A percentile compares a stretch with the other conserved stretches of the same genome.
Conservation (phyloP, 176 grass and related monocot species). For the Areca catechu region DNA sequence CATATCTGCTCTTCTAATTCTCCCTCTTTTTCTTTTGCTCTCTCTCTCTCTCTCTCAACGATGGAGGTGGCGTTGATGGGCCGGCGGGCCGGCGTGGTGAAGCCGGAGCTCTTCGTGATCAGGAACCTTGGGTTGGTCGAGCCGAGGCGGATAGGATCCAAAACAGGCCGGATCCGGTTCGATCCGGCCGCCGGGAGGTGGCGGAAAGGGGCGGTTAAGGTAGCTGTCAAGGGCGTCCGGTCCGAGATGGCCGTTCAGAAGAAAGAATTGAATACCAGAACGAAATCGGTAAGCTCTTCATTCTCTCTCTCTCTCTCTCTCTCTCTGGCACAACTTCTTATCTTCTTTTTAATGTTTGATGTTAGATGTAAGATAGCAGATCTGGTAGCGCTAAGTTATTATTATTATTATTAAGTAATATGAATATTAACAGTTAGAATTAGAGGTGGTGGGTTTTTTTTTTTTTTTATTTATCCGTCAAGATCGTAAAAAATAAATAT, state of each 20-base stretch:
- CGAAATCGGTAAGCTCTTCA: no score
- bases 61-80: constrained; percentile 28
- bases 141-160: background rate
- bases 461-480: no score
- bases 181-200: background rate
- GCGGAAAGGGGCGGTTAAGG: constrained; percentile 5
- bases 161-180: constrained; percentile 14
- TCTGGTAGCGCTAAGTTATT: no score
- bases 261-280: background rate
- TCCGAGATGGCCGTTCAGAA: constrained; percentile 19
- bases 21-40: background rate
- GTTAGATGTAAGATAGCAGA: no score
- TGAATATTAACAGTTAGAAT: no score
- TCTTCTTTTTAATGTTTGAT: no score
- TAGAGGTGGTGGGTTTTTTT: no score
- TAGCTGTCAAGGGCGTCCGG: background rate
- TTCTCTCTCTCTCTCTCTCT: no score
- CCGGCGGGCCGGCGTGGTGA: constrained; percentile 11
- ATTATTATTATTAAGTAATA: no score
- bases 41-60: background rate
- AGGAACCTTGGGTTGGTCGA: constrained; percentile 1
- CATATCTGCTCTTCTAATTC: background rate
- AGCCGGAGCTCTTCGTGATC: constrained; percentile 11
- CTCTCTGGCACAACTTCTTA: no score
- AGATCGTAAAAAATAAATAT: no score